Evolutionary conservation across 139 green algal genomes (phyloP).

Genomic region (Pleodorina starrii): DNA sequence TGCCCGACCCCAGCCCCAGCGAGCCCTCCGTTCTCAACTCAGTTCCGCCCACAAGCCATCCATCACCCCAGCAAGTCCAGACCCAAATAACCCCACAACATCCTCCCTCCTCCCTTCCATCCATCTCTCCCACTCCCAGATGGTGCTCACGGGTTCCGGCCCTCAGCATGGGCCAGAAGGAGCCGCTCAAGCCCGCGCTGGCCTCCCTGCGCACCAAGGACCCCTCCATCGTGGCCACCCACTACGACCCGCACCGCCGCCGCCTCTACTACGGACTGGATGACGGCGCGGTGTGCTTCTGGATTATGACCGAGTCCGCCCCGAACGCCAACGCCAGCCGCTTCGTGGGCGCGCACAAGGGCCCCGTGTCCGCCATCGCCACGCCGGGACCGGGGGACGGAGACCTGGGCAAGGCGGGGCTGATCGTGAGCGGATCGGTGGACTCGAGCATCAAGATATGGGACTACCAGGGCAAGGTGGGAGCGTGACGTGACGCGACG

Average conservation of each 20-base stretch:
- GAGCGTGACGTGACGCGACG: too few species aligned
- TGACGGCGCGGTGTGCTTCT: constrained; percentile 65
- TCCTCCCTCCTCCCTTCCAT: too few species aligned
- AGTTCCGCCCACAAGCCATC: background rate
- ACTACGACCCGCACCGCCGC: constrained; percentile 19
- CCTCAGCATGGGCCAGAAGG: constrained; percentile 16
- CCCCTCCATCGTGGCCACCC: constrained; percentile 1
- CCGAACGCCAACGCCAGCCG: constrained; percentile 12
- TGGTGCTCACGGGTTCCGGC: constrained; percentile 8
- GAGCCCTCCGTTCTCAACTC: background rate
- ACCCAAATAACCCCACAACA: too few species aligned
- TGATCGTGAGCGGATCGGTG: constrained; percentile 71
- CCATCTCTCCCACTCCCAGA: too few species aligned
- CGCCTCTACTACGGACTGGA: constrained; percentile 64
- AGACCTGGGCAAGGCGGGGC: constrained; percentile 50
- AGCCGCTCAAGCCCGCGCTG: constrained; percentile 11
- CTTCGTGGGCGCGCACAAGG: constrained; percentile 65
- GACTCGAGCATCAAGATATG: constrained; percentile 76
- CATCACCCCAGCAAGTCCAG: too few species aligned
- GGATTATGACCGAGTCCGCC: constrained; percentile 35
- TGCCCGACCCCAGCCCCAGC: too few species aligned
- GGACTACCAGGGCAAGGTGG: constrained; percentile 68
- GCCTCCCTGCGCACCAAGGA: constrained; percentile 20
- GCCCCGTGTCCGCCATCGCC: constrained; percentile 55
- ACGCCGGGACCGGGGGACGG: constrained; percentile 31